These are phyloP conservation scores for Ustilago trichophora DNA, from an alignment of 1,284 basidiomycete species.

Conservation along the genomic window DNA sequence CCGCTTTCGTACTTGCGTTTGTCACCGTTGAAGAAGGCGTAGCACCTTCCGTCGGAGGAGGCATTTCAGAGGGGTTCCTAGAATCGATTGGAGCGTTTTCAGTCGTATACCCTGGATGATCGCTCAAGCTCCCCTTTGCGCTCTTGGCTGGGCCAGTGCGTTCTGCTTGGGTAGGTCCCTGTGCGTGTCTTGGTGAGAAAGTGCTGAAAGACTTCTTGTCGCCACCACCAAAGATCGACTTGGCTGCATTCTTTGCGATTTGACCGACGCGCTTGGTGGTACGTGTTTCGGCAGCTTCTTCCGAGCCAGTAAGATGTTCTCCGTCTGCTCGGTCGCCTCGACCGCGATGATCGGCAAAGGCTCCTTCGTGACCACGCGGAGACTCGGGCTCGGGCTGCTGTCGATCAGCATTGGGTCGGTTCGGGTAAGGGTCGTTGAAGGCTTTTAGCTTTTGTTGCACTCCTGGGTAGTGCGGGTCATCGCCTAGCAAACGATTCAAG, in stretches of 20 bases:
- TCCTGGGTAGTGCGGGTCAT: constrained; percentile 40
- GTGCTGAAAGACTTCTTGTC: constrained; percentile 35
- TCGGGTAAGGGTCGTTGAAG: constrained; percentile 24
- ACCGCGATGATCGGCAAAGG: constrained; percentile 48
- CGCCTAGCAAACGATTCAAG: constrained; percentile 7
- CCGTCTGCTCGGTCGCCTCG: constrained; percentile 18
- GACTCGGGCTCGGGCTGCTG: constrained; percentile 31
- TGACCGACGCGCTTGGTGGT: constrained; percentile 25
- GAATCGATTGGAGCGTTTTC: constrained; percentile 48
- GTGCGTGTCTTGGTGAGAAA: constrained; percentile 1
- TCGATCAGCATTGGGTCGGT: constrained; percentile 20
- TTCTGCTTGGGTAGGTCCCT: constrained; percentile 15
- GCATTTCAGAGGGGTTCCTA: constrained; percentile 37
- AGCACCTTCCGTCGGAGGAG: constrained; percentile 14
- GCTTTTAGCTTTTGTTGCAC: constrained; percentile 37
- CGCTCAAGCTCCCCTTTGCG: constrained; percentile 23
- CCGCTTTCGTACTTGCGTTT: constrained; percentile 39
- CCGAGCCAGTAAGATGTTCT: constrained; percentile 27
- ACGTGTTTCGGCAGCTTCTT: constrained; percentile 36
- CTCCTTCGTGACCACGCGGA: constrained; percentile 31
- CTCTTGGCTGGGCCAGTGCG: constrained; percentile 12
- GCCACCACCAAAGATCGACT: constrained; percentile 19
- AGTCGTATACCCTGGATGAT: constrained; percentile 49
- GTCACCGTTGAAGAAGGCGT: constrained; percentile 7
- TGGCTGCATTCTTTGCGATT: constrained; percentile 27